These are phyloP conservation scores for Amanita brunnescens DNA, from an alignment of 768 basidiomycete genomes.

Conservation along the genomic window DNA sequence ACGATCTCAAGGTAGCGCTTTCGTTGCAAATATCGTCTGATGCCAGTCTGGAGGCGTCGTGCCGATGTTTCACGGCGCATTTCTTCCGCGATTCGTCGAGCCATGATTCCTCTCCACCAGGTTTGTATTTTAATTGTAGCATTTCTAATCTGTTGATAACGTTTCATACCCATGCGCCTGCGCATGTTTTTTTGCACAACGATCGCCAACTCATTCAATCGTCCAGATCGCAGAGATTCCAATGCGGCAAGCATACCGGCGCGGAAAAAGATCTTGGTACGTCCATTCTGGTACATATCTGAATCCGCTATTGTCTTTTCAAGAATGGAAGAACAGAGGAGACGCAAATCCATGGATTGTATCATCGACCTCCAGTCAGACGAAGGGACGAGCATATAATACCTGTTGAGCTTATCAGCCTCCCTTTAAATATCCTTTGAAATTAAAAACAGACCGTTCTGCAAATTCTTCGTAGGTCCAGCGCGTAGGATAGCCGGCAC, in stretches of 20 bases:
- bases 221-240: conserved; percentile 81
- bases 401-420: conserved; percentile 39
- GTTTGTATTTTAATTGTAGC: conserved; percentile 85
- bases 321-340: conserved; percentile 78
- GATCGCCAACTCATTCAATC: conserved; percentile 86
- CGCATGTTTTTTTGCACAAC: conserved; percentile 98
- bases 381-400: conserved; percentile 93
- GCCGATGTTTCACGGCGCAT: conserved; percentile 73
- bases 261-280: conserved; percentile 98
- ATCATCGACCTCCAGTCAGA: conserved; percentile 83
- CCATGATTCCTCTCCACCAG: conserved; percentile 88
- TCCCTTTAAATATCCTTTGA: not conserved
- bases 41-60: conserved; percentile 61
- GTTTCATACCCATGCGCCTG: conserved; percentile 73
- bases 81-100: conserved; percentile 57
- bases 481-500: conserved; percentile 95
- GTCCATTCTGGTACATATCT: conserved; percentile 95
- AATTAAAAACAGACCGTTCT: conserved; percentile 59
- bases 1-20: conserved; percentile 57
- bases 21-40: conserved; percentile 68
- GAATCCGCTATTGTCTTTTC: conserved; percentile 82
- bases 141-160: conserved; percentile 59
- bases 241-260: conserved; percentile 97
- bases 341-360: conserved; percentile 67
- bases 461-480: conserved; percentile 99